These are phyloP conservation scores for Raffaelea arxii DNA, from an alignment of 2,329 filamentous ascomycete genomes.

Conservation along the genomic window DNA sequence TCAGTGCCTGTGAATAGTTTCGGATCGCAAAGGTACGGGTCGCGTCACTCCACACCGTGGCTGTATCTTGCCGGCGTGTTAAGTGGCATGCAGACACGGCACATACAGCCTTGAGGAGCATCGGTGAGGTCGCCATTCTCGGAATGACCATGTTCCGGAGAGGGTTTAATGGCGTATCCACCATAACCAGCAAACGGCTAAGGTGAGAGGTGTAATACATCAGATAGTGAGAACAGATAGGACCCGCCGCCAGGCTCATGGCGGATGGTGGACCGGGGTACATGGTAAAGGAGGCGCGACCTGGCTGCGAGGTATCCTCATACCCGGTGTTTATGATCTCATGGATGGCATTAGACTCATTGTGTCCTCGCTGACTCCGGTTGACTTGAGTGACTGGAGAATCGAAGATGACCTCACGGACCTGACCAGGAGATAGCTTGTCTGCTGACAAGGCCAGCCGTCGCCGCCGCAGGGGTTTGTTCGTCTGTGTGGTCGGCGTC, in stretches of 20 bases:
- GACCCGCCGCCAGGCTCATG: background rate
- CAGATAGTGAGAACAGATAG: background rate
- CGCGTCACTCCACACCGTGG: background rate
- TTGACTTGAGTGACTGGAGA: too few species aligned
- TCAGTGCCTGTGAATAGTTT: background rate
- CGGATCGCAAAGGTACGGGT: background rate
- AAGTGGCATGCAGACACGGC: background rate
- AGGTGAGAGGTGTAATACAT: background rate
- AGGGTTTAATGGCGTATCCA: background rate
- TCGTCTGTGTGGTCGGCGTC: background rate
- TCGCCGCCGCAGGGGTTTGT: background rate
- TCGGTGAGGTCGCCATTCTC: background rate
- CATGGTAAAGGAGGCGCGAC: too few species aligned
- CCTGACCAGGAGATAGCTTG: too few species aligned
- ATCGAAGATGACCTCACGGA: too few species aligned
- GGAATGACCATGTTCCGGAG: background rate
- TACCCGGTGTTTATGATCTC: too few species aligned
- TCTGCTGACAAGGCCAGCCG: background rate
- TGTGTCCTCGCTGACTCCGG: too few species aligned
- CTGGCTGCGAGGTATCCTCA: too few species aligned
- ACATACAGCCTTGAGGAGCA: constrained; percentile 1
- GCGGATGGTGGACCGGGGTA: background rate
- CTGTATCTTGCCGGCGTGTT: background rate
- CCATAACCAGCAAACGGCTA: constrained; percentile 1
- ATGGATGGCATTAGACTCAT: too few species aligned